phyloP scores from a whole-genome alignment of 164 flowering plant species.

The Paratinospora sagittata region DNA sequence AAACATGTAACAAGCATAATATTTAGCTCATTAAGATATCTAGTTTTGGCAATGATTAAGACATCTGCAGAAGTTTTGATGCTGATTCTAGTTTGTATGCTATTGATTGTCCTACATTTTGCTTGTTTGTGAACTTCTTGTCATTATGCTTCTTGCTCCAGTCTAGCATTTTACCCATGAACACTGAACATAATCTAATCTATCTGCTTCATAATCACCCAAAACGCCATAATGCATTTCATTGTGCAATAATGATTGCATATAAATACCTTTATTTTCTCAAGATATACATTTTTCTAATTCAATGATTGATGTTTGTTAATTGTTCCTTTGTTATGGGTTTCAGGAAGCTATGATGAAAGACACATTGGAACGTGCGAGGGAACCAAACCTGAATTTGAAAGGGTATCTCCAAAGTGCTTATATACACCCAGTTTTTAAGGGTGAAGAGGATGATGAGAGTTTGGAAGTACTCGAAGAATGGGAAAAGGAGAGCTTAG shows the following conservation, averaged over 20 bases:
- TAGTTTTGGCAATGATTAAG: too few relatives aligned
- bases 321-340: constrained; percentile 4
- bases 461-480: constrained; percentile 22
- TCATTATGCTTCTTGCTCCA: too few relatives aligned
- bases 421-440: constrained; percentile 73
- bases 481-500: constrained; percentile 46
- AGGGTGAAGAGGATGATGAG: constrained; percentile 41
- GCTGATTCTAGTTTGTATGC: too few relatives aligned
- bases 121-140: too few relatives aligned
- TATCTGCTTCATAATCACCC: too few relatives aligned
- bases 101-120: too few relatives aligned
- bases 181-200: background rate
- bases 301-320: background rate
- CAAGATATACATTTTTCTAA: background rate
- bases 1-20: too few relatives aligned
- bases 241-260: background rate
- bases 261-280: background rate
- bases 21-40: too few relatives aligned
- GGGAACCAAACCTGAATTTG: constrained; percentile 59
- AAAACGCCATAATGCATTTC: too few relatives aligned
- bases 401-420: constrained; percentile 65
- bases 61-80: too few relatives aligned
- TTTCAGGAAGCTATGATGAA: constrained; percentile 80
- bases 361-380: constrained; percentile 64
- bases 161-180: too few relatives aligned